Percentiles rank a stretch among this genome's conserved stretches.
These are phyloP conservation scores for Cytospora chrysosperma DNA, from an alignment of 2,329 filamentous ascomycete genomes.

Conservation along the genomic window DNA sequence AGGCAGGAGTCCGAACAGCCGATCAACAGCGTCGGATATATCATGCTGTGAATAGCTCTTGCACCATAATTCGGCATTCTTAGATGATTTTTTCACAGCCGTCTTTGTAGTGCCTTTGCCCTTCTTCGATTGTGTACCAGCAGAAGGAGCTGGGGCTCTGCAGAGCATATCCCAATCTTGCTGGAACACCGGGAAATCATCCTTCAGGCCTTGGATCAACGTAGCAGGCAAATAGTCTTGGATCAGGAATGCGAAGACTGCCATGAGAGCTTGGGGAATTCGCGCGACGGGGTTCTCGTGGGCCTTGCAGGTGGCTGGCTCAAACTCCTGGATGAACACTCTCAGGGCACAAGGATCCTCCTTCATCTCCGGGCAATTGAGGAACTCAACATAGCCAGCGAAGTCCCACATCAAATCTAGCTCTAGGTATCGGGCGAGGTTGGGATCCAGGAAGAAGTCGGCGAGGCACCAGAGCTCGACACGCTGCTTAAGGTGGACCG, in stretches of 20 bases:
- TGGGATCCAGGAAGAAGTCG: neutral
- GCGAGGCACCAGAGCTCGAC: neutral
- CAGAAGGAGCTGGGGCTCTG: neutral
- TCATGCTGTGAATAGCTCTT: too few relatives aligned
- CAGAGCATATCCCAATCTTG: neutral
- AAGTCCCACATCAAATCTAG: neutral
- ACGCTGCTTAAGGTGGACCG: neutral
- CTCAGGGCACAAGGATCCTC: neutral
- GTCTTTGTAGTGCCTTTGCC: neutral
- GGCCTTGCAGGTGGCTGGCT: neutral
- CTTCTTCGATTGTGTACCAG: neutral
- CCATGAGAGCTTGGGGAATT: neutral
- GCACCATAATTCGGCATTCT: too few relatives aligned
- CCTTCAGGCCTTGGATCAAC: neutral
- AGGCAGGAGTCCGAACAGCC: neutral
- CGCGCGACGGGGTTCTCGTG: neutral
- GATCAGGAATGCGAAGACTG: neutral
- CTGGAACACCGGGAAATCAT: neutral
- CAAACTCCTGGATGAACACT: neutral
- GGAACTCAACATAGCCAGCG: neutral
- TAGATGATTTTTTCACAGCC: too few relatives aligned
- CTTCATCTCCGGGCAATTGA: neutral
- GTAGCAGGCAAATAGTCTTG: neutral
- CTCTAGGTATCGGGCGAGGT: neutral
- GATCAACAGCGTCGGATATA: neutral